These are phyloP conservation scores for Fomitopsis betulina DNA, from an alignment of 1,284 basidiomycete genomes.

Conservation along the genomic window DNA sequence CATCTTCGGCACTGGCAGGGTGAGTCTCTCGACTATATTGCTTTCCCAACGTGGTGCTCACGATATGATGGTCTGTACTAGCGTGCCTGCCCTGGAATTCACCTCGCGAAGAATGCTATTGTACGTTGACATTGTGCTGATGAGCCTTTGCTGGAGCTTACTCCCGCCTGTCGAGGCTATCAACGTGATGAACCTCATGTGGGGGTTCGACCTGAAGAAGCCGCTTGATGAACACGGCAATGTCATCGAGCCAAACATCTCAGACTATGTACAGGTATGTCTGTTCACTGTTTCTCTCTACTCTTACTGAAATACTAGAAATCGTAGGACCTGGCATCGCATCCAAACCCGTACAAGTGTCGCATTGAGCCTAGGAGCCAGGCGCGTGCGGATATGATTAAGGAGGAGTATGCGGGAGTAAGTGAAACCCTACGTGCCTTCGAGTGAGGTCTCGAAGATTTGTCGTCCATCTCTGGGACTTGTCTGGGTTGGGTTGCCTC, in stretches of 20 bases:
- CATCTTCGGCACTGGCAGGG: not conserved
- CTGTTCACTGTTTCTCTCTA: not conserved
- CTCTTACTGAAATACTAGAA: not conserved
- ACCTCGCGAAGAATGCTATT: not conserved
- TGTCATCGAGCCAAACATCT: not conserved
- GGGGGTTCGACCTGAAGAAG: not conserved
- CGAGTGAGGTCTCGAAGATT: not conserved
- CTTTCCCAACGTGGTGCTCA: not conserved
- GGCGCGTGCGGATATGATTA: not conserved
- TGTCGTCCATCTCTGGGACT: too few relatives aligned
- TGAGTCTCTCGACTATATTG: not conserved
- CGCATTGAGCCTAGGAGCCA: not conserved
- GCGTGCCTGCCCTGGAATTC: not conserved
- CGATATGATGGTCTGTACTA: not conserved
- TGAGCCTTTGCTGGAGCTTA: not conserved
- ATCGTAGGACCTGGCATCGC: not conserved
- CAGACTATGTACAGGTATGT: not conserved
- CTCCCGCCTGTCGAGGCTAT: not conserved
- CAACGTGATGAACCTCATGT: not conserved
- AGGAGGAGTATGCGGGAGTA: not conserved
- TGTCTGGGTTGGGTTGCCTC: too few relatives aligned
- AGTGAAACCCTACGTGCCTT: not conserved
- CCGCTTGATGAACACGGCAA: not conserved
- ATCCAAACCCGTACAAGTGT: not conserved
- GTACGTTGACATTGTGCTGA: not conserved